Percentiles rank a stretch among this genome's conserved stretches.
phyloP scores from a whole-genome alignment of 2,329 filamentous ascomycete species.

The Aspergillus nomiae region DNA sequence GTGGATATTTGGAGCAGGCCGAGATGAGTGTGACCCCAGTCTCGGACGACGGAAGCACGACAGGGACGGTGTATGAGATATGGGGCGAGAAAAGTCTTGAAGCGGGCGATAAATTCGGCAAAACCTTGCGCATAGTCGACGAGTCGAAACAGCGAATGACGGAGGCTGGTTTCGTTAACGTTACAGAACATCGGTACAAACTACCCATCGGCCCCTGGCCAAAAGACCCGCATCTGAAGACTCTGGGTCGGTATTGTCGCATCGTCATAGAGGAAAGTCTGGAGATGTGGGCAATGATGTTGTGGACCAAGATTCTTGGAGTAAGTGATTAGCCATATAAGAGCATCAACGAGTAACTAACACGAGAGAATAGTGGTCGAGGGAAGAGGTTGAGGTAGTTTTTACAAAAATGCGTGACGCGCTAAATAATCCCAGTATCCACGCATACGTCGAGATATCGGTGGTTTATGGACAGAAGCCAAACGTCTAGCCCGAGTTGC shows the following conservation, averaged over 20 bases:
- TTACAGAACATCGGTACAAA: constrained; percentile 13
- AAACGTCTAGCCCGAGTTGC: not conserved
- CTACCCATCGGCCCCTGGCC: not conserved
- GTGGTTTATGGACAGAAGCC: not conserved
- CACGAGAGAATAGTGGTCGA: not conserved
- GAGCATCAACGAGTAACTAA: not conserved
- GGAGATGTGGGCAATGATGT: constrained; percentile 1
- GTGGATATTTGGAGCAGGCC: constrained; percentile 41
- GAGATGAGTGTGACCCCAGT: constrained; percentile 31
- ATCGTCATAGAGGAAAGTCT: not conserved
- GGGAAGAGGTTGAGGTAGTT: constrained; percentile 4
- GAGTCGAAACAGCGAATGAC: constrained; percentile 17
- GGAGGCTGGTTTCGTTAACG: constrained; percentile 27
- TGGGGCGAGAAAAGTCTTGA: constrained; percentile 14
- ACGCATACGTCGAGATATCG: constrained; percentile 3
- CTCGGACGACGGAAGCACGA: constrained; percentile 16
- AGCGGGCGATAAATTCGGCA: constrained; percentile 19
- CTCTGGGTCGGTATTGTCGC: not conserved
- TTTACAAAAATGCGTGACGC: constrained; percentile 6
- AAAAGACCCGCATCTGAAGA: not conserved
- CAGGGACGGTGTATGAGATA: constrained; percentile 9
- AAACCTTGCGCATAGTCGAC: constrained; percentile 32
- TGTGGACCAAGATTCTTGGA: not conserved
- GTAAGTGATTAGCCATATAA: not conserved
- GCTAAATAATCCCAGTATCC: constrained; percentile 5